phyloP scores from a whole-genome alignment of 495 filamentous ascomycete genomes.

The Talaromyces trachyspermus region DNA sequence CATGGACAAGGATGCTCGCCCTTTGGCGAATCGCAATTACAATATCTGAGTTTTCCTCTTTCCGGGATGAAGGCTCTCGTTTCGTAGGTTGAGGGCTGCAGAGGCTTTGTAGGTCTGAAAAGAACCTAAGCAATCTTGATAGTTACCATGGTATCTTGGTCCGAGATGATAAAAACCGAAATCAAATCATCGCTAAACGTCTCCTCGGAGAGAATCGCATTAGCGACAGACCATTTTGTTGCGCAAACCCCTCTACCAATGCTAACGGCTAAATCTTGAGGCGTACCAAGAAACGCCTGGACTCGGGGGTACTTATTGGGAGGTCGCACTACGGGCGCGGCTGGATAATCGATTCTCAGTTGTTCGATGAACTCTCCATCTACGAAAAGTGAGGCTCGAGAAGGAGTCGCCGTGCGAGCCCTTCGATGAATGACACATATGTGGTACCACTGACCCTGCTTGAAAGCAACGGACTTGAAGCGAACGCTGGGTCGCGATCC shows the following conservation, averaged over 20 bases:
- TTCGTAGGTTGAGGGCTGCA: constrained; percentile 79
- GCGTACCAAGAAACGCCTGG: constrained; percentile 90
- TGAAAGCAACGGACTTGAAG: constrained; percentile 76
- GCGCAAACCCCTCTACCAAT: constrained; percentile 67
- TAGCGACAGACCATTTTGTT: constrained; percentile 82
- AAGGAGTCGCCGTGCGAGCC: constrained; percentile 63
- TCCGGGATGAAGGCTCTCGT: constrained; percentile 89
- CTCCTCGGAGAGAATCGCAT: constrained; percentile 81
- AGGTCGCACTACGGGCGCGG: constrained; percentile 45
- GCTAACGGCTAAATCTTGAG: constrained; percentile 77
- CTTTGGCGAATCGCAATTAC: constrained; percentile 76
- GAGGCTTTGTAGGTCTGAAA: constrained; percentile 98
- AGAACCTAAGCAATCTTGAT: constrained; percentile 90
- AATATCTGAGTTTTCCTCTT: constrained; percentile 88
- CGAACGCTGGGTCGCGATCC: constrained; percentile 82
- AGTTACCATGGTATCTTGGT: constrained; percentile 86
- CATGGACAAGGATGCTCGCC: constrained; percentile 72
- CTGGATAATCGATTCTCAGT: constrained; percentile 80
- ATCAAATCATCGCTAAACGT: constrained; percentile 86
- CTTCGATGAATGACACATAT: constrained; percentile 77
- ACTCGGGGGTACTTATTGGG: constrained; percentile 54
- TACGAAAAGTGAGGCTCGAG: constrained; percentile 82
- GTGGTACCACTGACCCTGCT: constrained; percentile 80
- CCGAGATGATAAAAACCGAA: constrained; percentile 86
- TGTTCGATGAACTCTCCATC: constrained; percentile 93